Percentiles rank a stretch among this genome's conserved stretches.
These are phyloP conservation scores for Amanita molliuscula DNA, from an alignment of 768 basidiomycete species.

Conservation along the genomic window DNA sequence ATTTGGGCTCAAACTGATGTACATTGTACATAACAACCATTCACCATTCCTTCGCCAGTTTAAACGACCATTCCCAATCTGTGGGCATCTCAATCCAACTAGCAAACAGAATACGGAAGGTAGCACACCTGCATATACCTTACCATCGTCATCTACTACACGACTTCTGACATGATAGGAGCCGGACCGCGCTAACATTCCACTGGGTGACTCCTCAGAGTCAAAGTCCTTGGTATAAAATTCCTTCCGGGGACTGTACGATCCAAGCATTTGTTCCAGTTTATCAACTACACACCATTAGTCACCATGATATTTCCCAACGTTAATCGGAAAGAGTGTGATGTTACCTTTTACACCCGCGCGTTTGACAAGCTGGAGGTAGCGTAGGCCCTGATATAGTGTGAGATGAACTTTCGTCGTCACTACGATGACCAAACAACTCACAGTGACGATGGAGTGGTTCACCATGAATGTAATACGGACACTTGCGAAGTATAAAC, in stretches of 20 bases:
- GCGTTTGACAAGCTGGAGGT: constrained; percentile 84
- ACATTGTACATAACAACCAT: constrained; percentile 5
- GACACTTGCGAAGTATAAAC: constrained; percentile 36
- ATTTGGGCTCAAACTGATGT: not conserved
- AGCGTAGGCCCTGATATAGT: constrained; percentile 55
- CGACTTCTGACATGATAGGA: constrained; percentile 71
- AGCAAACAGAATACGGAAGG: not conserved
- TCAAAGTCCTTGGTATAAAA: constrained; percentile 72
- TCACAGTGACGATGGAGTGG: constrained; percentile 77
- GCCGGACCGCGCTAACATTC: constrained; percentile 76
- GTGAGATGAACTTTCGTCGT: constrained; percentile 2
- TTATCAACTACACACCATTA: constrained; percentile 61
- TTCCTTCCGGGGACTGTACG: constrained; percentile 68
- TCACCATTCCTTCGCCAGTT: constrained; percentile 86
- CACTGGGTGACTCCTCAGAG: constrained; percentile 61
- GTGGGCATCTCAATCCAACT: not conserved
- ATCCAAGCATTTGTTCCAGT: constrained; percentile 90
- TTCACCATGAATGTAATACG: constrained; percentile 81
- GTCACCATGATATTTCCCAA: not conserved
- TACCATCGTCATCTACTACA: constrained; percentile 81
- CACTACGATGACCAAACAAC: constrained; percentile 10
- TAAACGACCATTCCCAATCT: constrained; percentile 90
- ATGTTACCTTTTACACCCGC: constrained; percentile 56
- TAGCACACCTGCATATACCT: constrained; percentile 66
- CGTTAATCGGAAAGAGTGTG: constrained; percentile 4